Base-by-base conservation (phyloP, 345 rosid genomes). In the Noccaea caerulescens region DNA sequence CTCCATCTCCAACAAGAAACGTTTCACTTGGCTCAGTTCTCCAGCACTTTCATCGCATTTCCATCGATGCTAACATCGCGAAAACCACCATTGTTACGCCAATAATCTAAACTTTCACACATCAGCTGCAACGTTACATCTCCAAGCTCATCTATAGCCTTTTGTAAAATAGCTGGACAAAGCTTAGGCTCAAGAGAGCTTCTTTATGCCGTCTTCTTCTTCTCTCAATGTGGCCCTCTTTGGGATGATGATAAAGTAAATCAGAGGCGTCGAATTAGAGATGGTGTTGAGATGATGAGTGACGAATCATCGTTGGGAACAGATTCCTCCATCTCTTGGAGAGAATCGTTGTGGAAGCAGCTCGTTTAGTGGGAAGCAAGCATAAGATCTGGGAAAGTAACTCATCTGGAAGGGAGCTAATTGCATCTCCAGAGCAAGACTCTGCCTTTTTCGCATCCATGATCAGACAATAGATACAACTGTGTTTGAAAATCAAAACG, bases 241-340 rank as follows among this genome's bases (percentile, higher is more conserved):
- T 8, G 56, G 30, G 30, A 27, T 27, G 30, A 0, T 12, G 56
- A 25, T 51, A 51, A 10, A 51, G 13, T 6, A 51, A 5, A 51
- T 51, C 33, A 0, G 56, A 51, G 12, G 25, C 56, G 13, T 51
- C 56, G 13, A 51, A 23, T 4, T 51, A 0, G 56, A 51, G 56
- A 51, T 10, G 56, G n/a, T 23, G 13, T 23, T 23, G 20, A 16
- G 25, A 27, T 3, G 30, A 27, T 27, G 30, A 16, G 20, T 6
- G 18, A 4, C 9, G 51, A 46, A 6, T 46, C 51, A 46, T 46
- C 23, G 3, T 2, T 7, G 52, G 23, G 4, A 47, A 16, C 2
- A 47, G 27, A 46, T 46, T 10, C 44, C 10, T 32, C 58, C 58
- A 54, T 7, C 45, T 18, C 10, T 58, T 58, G 32, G 58, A 54